phyloP scores from a whole-genome alignment of 1,284 basidiomycete species.

The Trametes polyzona region DNA sequence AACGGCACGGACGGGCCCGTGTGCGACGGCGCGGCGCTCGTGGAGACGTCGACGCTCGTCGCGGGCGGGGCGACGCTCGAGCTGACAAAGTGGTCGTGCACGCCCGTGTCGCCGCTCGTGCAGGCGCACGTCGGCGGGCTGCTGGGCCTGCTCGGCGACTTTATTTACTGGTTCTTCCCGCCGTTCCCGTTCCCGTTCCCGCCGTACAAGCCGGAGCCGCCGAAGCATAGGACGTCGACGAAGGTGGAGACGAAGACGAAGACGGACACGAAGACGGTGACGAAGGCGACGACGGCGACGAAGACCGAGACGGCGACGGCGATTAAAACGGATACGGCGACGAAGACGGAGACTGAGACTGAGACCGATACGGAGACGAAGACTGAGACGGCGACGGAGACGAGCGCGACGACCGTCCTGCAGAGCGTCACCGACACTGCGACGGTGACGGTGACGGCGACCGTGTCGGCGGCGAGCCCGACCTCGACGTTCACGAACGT shows the following conservation, averaged over 20 bases:
- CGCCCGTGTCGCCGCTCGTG: neutral
- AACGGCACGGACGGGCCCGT: constrained; percentile 8
- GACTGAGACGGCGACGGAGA: constrained; percentile 10
- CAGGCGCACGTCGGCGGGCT: constrained; percentile 2
- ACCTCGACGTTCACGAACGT: constrained; percentile 22
- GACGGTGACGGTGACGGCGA: constrained; percentile 1
- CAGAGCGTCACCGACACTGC: constrained; percentile 16
- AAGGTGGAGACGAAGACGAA: neutral
- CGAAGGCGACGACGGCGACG: constrained; percentile 3
- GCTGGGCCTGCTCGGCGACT: constrained; percentile 12
- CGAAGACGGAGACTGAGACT: constrained; percentile 1
- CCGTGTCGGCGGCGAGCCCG: neutral
- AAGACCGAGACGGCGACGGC: constrained; percentile 5
- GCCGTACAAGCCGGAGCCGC: neutral
- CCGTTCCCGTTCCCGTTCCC: neutral
- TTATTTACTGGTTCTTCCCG: constrained; percentile 20
- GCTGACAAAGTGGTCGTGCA: constrained; percentile 17
- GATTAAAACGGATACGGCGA: neutral
- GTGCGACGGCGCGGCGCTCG: constrained; percentile 15
- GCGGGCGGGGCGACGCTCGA: constrained; percentile 6
- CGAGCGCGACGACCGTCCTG: constrained; percentile 8
- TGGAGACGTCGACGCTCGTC: constrained; percentile 8
- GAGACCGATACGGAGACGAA: constrained; percentile 4
- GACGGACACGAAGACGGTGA: neutral
- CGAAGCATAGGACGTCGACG: constrained; percentile 1